Conservation (phyloP, 768 basidiomycete genomes). For the Tulasnella sp. region DNA sequence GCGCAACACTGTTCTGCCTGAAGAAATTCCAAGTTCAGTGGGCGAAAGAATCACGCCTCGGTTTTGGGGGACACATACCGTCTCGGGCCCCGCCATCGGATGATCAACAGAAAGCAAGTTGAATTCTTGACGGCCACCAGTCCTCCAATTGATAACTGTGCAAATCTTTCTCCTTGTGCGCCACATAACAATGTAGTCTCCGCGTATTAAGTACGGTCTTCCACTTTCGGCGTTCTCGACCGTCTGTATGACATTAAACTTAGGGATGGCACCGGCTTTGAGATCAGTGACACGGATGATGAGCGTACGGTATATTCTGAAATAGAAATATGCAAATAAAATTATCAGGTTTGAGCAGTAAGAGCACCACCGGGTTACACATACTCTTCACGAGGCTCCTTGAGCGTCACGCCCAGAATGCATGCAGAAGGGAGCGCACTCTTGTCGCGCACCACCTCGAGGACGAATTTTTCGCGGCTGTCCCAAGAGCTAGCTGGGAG, state of each 20-base stretch:
- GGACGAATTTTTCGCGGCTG: neutral
- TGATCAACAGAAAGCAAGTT: neutral
- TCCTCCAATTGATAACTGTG: constrained; percentile 11
- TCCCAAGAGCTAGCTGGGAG: constrained; percentile 6
- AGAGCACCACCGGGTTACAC: no score
- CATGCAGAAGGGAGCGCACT: neutral
- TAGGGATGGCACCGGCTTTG: constrained; percentile 1
- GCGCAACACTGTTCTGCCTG: neutral
- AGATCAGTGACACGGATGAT: neutral
- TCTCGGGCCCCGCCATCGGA: neutral
- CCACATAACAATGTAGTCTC: constrained; percentile 5
- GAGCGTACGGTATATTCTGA: neutral
- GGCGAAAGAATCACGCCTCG: neutral
- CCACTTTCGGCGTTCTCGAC: neutral
- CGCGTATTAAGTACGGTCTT: neutral
- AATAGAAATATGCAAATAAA: neutral
- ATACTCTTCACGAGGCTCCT: neutral
- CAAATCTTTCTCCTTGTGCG: neutral
- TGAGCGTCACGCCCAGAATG: neutral
- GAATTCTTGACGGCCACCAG: neutral
- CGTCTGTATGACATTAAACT: neutral
- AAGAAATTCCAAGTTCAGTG: neutral
- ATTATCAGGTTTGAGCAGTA: neutral
- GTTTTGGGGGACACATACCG: neutral
- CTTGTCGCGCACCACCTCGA: neutral